Evolutionary conservation across 2,329 filamentous ascomycete genomes (phyloP).

Genomic region (Ophiostoma populinum): DNA sequence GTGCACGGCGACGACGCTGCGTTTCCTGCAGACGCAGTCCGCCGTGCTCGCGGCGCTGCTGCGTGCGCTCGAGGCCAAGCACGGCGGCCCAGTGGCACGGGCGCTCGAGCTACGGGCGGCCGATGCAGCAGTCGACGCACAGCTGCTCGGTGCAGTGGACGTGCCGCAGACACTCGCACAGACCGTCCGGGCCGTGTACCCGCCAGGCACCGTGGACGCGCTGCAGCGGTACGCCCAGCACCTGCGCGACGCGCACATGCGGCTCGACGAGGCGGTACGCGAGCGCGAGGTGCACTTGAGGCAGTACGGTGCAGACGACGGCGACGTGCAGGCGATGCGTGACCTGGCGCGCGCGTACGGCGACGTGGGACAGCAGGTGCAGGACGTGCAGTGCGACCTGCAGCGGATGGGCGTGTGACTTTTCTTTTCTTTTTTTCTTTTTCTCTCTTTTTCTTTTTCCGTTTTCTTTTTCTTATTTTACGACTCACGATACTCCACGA

Average conservation of each 20-base stretch:
- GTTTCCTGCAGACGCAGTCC: constrained; percentile 24
- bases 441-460: too few species aligned
- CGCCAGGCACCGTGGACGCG: constrained; percentile 24
- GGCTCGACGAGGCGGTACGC: constrained; percentile 26
- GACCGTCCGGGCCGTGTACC: constrained; percentile 25
- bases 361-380: constrained; percentile 31
- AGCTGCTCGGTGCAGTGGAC: constrained; percentile 22
- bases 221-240: constrained; percentile 31
- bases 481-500: not conserved
- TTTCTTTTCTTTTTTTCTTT: too few species aligned
- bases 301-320: constrained; percentile 30
- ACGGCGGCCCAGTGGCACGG: constrained; percentile 32
- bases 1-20: constrained; percentile 20
- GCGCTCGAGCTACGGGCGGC: constrained; percentile 33
- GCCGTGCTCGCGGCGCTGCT: constrained; percentile 25
- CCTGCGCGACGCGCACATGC: constrained; percentile 28
- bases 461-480: too few species aligned
- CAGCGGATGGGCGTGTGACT: constrained; percentile 13
- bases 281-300: constrained; percentile 25
- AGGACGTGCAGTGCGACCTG: constrained; percentile 32
- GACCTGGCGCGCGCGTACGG: constrained; percentile 35
- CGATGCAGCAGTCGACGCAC: constrained; percentile 26
- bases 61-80: constrained; percentile 36
- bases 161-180: constrained; percentile 19
- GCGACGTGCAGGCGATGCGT: constrained; percentile 27